These are phyloP conservation scores for Cupressus sempervirens DNA, from an alignment of 75 land plant species.

Conservation along the genomic window DNA sequence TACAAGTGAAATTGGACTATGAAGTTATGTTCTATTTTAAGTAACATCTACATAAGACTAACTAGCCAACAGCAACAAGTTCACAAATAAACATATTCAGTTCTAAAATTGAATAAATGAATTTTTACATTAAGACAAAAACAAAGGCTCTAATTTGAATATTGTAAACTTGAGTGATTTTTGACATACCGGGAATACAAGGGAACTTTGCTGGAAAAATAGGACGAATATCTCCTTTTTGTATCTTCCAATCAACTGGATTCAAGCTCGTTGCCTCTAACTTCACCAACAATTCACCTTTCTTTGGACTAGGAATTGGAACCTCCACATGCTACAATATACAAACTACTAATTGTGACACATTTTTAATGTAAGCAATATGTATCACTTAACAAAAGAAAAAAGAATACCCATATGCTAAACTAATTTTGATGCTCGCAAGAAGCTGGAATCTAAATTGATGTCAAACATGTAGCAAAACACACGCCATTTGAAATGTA, in stretches of 20 bases:
- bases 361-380: neutral
- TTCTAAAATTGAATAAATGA: neutral
- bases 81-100: neutral
- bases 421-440: neutral
- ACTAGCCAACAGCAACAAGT: neutral
- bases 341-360: neutral
- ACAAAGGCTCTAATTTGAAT: neutral
- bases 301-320: constrained; percentile 63
- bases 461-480: neutral
- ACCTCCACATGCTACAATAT: constrained; percentile 66
- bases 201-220: constrained; percentile 66
- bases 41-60: neutral
- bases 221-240: constrained; percentile 52
- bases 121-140: neutral
- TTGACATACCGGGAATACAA: constrained; percentile 47
- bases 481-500: neutral
- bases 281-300: constrained; percentile 65
- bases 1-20: neutral
- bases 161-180: neutral
- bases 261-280: constrained; percentile 68
- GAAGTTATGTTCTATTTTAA: neutral
- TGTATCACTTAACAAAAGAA: neutral
- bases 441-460: neutral
- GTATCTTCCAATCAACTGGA: constrained; percentile 86
- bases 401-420: neutral